Evolutionary conservation across 441 rosid genomes (phyloP), one percentile per base, ranked within the genome.

Genomic region (Populus tomentosa): DNA sequence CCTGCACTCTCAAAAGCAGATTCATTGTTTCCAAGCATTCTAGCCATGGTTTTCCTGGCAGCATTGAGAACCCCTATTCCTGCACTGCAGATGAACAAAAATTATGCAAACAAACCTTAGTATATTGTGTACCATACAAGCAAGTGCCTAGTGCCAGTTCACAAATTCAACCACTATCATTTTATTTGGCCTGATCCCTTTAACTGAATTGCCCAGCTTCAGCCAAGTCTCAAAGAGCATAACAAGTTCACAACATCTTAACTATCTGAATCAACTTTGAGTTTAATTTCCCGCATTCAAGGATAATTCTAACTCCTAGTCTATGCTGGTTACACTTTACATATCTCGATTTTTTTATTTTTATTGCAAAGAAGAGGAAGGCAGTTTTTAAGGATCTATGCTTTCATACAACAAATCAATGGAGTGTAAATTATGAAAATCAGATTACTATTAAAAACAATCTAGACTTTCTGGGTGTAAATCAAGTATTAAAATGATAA

Each of bases 21-120:
- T 85, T 88, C 90, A 78, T 80, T 96, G 83, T 94, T 91, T 75
- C 98, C 99, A 81, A 92, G 82, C 99, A 94, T 93, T 84, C 98
- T 89, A 75, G 95, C 98, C 99, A 96, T 96, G 71, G 99, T 96
- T 86, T 94, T 93, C 89, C 97, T 91, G 21, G 99, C 98, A 81
- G 97, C 90, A 86, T 96, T 96, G 46, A 96, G 88, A 83, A 96
- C 99, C 80, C 99, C 99, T 75, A 96, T 90, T 82, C 99, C 99
- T 26, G 98, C 99, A 84, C 98, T 96, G 92, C 75, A 86, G 32
- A 77, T 85, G 70, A 36, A 38, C 24, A 81, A 67, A 78, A 71
- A 84, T 69, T 73, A 75, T 77, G 70, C 62, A 70, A 84, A 74
- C 46, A 72, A 77, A 70, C 72, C 59, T 80, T 36, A 50, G 76